Evolutionary conservation across 768 basidiomycete species (phyloP).

Genomic region (Leccinum uliginosum): DNA sequence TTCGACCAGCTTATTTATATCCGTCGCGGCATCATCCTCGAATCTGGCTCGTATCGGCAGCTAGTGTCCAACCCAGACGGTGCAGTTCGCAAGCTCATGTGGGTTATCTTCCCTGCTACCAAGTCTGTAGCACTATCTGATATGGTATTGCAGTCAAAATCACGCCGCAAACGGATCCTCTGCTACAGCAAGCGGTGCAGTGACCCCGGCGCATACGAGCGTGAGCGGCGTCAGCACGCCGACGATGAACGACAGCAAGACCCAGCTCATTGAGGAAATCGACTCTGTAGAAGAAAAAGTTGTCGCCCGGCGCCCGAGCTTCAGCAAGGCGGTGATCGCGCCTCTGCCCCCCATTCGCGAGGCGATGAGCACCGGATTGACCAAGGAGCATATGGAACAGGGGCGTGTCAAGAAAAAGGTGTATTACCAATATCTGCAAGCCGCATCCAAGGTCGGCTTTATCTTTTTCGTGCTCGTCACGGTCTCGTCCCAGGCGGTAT

Average conservation of each 20-base stretch:
- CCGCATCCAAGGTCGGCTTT: slow-evolving; percentile 75
- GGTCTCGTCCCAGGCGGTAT: slow-evolving; percentile 51
- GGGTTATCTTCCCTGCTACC: neutral
- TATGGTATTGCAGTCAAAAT: slow-evolving; percentile 31
- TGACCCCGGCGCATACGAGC: slow-evolving; percentile 45
- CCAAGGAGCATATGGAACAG: slow-evolving; percentile 72
- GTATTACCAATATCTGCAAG: slow-evolving; percentile 72
- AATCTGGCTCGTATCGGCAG: slow-evolving; percentile 61
- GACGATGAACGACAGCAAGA: slow-evolving; percentile 16
- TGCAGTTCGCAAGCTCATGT: slow-evolving; percentile 76
- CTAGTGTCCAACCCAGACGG: slow-evolving; percentile 57
- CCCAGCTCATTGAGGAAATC: slow-evolving; percentile 24
- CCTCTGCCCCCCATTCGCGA: slow-evolving; percentile 36
- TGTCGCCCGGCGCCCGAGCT: slow-evolving; percentile 51
- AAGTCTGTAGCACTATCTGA: neutral
- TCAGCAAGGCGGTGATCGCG: slow-evolving; percentile 51
- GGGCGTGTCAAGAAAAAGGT: slow-evolving; percentile 77
- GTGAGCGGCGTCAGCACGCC: slow-evolving; percentile 20
- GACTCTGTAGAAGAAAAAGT: slow-evolving; percentile 52
- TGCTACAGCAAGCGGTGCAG: slow-evolving; percentile 41
- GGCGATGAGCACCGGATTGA: slow-evolving; percentile 42
- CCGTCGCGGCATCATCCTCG: slow-evolving; percentile 78
- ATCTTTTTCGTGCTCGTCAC: slow-evolving; percentile 56
- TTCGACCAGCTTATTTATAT: slow-evolving; percentile 75
- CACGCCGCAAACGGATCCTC: slow-evolving; percentile 42